Evolutionary conservation across 805 yeast species (phyloP).

Genomic region (Ogataea degrootiae): DNA sequence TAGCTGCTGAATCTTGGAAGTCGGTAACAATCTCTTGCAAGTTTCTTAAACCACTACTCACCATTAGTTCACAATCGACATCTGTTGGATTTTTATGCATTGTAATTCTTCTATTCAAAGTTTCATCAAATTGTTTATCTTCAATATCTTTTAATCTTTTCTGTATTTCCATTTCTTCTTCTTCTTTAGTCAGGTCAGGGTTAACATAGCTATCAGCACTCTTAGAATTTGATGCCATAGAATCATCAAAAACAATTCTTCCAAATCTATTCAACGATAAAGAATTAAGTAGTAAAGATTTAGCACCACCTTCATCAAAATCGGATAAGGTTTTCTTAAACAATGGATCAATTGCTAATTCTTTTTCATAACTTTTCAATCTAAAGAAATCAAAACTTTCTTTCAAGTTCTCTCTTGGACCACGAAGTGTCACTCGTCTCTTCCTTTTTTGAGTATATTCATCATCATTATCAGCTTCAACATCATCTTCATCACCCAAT

Average conservation of each 20-base stretch:
- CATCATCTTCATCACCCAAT: constrained; percentile 23
- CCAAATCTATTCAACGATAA: constrained; percentile 48
- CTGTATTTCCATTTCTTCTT: not conserved
- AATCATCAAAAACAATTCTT: constrained; percentile 65
- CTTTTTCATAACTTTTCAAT: constrained; percentile 57
- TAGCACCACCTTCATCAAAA: constrained; percentile 82
- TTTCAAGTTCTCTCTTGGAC: constrained; percentile 1
- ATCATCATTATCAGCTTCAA: constrained; percentile 10
- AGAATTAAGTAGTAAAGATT: constrained; percentile 60
- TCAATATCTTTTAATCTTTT: not conserved
- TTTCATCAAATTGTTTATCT: not conserved
- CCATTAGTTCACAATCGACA: not conserved
- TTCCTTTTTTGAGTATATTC: constrained; percentile 27
- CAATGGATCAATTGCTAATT: constrained; percentile 62
- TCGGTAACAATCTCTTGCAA: not conserved
- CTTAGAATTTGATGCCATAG: constrained; percentile 13
- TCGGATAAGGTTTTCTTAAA: constrained; percentile 72
- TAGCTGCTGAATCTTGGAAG: constrained; percentile 16
- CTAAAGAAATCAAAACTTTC: constrained; percentile 41
- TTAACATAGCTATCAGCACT: not conserved
- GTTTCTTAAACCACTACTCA: constrained; percentile 1
- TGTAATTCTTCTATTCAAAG: not conserved
- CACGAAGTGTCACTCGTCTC: constrained; percentile 34
- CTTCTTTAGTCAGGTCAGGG: not conserved
- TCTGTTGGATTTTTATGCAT: not conserved